Evolutionary conservation across 768 basidiomycete species (phyloP).

Genomic region (Mycena vulgaris): DNA sequence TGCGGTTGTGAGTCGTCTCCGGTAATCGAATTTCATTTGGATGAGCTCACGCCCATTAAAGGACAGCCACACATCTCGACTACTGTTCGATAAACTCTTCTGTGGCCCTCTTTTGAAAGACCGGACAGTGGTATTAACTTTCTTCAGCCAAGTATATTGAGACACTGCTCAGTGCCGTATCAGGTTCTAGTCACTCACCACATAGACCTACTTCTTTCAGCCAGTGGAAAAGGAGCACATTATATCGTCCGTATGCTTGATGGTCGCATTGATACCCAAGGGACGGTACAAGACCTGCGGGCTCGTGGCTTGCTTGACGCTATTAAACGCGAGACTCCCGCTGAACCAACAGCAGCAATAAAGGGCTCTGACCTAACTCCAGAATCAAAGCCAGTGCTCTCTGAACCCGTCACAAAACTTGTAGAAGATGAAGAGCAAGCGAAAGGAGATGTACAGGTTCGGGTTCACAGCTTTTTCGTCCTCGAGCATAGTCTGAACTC

Average conservation of each 20-base stretch:
- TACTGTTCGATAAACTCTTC: constrained; percentile 75
- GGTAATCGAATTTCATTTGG: not conserved
- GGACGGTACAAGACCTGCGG: constrained; percentile 75
- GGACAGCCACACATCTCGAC: constrained; percentile 79
- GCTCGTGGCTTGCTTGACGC: constrained; percentile 74
- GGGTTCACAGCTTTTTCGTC: constrained; percentile 53
- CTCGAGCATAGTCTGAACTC: constrained; percentile 67
- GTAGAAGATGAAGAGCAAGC: constrained; percentile 76
- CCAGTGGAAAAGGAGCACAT: constrained; percentile 72
- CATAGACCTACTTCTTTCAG: constrained; percentile 86
- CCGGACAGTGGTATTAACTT: constrained; percentile 73
- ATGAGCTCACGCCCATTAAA: constrained; percentile 44
- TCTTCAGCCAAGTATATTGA: no score
- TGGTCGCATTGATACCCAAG: constrained; percentile 84
- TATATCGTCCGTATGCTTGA: constrained; percentile 87
- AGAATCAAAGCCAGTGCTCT: constrained; percentile 69
- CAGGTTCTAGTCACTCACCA: constrained; percentile 83
- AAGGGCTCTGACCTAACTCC: constrained; percentile 31
- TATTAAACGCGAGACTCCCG: constrained; percentile 68
- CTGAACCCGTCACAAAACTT: constrained; percentile 68
- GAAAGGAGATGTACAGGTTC: constrained; percentile 13
- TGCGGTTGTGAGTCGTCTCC: constrained; percentile 59
- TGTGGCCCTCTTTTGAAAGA: constrained; percentile 76
- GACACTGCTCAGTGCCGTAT: no score
- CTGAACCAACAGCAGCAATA: constrained; percentile 64